Base-by-base conservation (phyloP, 345 rosid genomes). In the Sisymbrium irio region DNA sequence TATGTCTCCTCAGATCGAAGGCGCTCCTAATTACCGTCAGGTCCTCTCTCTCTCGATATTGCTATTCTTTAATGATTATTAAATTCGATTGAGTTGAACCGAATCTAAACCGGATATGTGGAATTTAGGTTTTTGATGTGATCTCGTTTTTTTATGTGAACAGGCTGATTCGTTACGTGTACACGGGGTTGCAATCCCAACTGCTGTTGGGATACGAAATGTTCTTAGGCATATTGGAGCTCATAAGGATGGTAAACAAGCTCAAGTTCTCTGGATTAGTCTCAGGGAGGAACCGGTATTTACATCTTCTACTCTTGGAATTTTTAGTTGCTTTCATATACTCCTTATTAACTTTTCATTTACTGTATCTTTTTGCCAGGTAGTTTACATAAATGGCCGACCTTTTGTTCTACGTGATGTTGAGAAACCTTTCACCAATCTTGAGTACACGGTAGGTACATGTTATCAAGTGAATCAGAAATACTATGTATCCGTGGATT, bases 21-120 rank as follows among this genome's bases (percentile, higher is more conserved):
- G 98, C 63, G 98, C 98, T 80, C 97, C 98, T 14, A 94, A 94
- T 83, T 94, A 89, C 72, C 97, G 98, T 53, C 98, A 89, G 98
- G 98, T 94, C n/a, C n/a, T n/a, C 15, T 35, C 18, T 14, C 47
- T 36, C 20, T n/a, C 25, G 25, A 22, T 22, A 1, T 22, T 22
- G 3, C 3, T 22, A 22, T 22, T 22, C n/a, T n/a, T n/a, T n/a
- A n/a, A n/a, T n/a, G n/a, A n/a, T n/a, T n/a, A n/a, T n/a, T n/a
- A n/a, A n/a, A n/a, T n/a, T n/a, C n/a, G n/a, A n/a, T n/a, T n/a
- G n/a, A n/a, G n/a, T n/a, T n/a, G n/a, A n/a, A n/a, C n/a, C n/a
- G n/a, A n/a, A n/a, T n/a, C n/a, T n/a, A n/a, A n/a, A n/a, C n/a
- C n/a, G n/a, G n/a, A n/a, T n/a, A n/a, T n/a, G n/a, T 13, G 15